Evolutionary conservation across 169 alveolate genomes (phyloP).

Genomic region (Ichthyophthirius multifiliis): DNA sequence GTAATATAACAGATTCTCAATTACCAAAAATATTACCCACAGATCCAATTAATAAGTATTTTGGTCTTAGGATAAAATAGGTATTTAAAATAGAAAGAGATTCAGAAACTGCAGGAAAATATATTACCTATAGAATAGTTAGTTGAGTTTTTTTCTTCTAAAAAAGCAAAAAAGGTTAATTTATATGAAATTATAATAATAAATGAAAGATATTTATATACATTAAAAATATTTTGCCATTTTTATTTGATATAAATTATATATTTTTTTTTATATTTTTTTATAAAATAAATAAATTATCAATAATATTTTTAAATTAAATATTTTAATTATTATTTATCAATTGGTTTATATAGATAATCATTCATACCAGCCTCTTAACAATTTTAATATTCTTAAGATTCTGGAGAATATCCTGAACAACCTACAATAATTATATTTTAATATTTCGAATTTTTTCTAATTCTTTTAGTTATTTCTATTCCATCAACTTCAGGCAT

Average conservation of each 20-base stretch:
- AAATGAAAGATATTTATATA: no score
- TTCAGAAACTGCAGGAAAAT: slow-evolving; percentile 29
- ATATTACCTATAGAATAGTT: slow-evolving; percentile 23
- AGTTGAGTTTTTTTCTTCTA: no score
- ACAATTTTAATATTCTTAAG: slow-evolving; percentile 1
- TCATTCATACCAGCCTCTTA: slow-evolving; percentile 4
- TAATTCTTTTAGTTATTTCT: background rate
- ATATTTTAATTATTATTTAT: no score
- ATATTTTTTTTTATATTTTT: no score
- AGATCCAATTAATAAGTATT: slow-evolving; percentile 12
- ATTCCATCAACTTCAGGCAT: background rate
- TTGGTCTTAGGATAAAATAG: slow-evolving; percentile 7
- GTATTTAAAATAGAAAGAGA: slow-evolving; percentile 14
- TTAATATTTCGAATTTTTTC: background rate
- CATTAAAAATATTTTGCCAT: no score
- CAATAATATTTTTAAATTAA: no score
- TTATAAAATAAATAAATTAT: no score
- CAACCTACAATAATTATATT: background rate
- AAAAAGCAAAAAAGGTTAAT: no score
- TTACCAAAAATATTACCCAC: slow-evolving; percentile 5
- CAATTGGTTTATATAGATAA: background rate
- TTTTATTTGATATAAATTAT: no score
- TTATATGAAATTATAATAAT: no score
- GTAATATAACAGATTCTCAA: slow-evolving; percentile 5
- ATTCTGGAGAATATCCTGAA: background rate